Conservation (phyloP, 495 filamentous ascomycete species). For the Ramalina peruviana region DNA sequence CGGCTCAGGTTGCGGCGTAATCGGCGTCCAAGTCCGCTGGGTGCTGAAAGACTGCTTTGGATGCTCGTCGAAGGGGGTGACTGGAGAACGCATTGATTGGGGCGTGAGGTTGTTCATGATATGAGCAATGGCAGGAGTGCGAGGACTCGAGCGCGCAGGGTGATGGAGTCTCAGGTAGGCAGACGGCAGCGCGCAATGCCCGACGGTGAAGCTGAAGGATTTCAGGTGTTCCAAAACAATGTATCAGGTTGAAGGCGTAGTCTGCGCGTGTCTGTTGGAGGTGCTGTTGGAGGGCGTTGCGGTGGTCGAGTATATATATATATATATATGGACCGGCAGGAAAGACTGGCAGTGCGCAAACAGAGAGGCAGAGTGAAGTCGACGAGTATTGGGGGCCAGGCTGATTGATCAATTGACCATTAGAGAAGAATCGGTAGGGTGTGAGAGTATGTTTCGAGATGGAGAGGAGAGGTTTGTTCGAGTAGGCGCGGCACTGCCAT, state of each 20-base stretch:
- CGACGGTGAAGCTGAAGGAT: no score
- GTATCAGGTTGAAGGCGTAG: neutral
- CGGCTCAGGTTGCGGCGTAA: constrained; percentile 17
- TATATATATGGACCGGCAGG: neutral
- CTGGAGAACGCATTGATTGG: constrained; percentile 17
- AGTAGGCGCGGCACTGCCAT: constrained; percentile 10
- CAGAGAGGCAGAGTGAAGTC: neutral
- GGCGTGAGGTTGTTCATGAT: constrained; percentile 14
- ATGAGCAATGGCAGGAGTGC: neutral
- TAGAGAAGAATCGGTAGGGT: neutral
- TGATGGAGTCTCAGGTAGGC: neutral
- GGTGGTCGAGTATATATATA: constrained; percentile 3
- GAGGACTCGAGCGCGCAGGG: neutral
- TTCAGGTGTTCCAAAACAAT: no score
- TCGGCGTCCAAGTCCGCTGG: constrained; percentile 12
- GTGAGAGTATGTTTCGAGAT: neutral
- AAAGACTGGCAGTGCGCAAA: constrained; percentile 4
- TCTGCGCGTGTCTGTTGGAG: constrained; percentile 17
- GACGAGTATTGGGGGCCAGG: neutral
- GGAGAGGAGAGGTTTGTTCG: neutral
- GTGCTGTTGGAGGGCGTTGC: constrained; percentile 15
- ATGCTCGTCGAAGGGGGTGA: constrained; percentile 15
- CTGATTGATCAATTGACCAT: no score
- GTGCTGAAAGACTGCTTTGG: constrained; percentile 15
- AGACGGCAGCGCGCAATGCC: neutral